Evolutionary conservation across 2,329 filamentous ascomycete species (phyloP).

Genomic region (Gyromitra esculenta): DNA sequence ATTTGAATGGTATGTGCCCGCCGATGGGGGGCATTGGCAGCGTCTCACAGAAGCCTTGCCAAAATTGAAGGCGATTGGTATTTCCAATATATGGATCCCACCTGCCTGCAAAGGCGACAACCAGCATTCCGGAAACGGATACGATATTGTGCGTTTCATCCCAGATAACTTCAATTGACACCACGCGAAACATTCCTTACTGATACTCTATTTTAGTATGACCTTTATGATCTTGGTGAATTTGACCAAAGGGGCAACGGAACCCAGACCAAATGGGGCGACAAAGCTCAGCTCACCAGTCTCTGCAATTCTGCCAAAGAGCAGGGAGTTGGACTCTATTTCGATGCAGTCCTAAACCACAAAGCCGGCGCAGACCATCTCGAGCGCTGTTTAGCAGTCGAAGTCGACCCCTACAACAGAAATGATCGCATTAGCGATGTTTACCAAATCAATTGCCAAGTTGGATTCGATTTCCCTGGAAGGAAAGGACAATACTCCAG

Average conservation of each 20-base stretch:
- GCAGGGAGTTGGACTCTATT: slow-evolving; percentile 69
- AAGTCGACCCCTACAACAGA: slow-evolving; percentile 71
- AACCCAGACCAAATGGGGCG: slow-evolving; percentile 74
- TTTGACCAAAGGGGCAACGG: slow-evolving; percentile 74
- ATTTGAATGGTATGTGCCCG: slow-evolving; percentile 77
- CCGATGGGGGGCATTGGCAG: slow-evolving; percentile 70
- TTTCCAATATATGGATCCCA: slow-evolving; percentile 74
- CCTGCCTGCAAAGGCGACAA: slow-evolving; percentile 74
- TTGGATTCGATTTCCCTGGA: slow-evolving; percentile 73
- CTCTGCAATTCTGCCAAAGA: slow-evolving; percentile 66
- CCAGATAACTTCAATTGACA: neutral
- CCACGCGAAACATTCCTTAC: neutral
- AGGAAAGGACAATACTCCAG: slow-evolving; percentile 69
- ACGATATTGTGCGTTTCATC: slow-evolving; percentile 65
- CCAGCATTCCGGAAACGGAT: slow-evolving; percentile 71
- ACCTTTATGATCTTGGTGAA: slow-evolving; percentile 76
- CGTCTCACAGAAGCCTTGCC: slow-evolving; percentile 67
- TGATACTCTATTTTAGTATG: slow-evolving; percentile 63
- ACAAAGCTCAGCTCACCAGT: slow-evolving; percentile 69
- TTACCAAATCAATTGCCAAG: slow-evolving; percentile 74
- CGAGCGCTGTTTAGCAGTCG: slow-evolving; percentile 71
- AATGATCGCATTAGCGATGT: slow-evolving; percentile 66
- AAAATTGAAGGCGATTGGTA: slow-evolving; percentile 68
- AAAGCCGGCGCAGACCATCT: slow-evolving; percentile 74
- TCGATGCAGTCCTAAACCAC: slow-evolving; percentile 78